Percentiles rank a stretch among this genome's conserved stretches.
Conservation (phyloP, 1,284 basidiomycete genomes). For the Boletellus sp. region DNA sequence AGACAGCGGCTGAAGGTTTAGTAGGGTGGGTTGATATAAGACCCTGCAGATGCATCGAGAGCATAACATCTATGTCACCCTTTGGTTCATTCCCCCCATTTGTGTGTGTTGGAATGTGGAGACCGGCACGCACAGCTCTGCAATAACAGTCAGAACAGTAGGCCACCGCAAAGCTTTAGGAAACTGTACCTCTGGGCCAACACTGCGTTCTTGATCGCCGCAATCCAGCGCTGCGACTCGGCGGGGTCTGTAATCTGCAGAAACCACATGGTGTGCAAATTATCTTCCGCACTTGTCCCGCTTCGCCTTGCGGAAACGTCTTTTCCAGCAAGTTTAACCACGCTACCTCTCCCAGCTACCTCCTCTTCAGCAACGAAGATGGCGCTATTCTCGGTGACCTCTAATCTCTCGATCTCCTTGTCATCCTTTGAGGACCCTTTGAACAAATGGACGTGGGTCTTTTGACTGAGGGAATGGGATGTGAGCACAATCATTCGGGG, state of each 20-base stretch:
- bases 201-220: constrained; percentile 65
- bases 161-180: neutral
- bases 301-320: constrained; percentile 51
- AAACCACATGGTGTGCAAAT: constrained; percentile 47
- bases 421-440: constrained; percentile 56
- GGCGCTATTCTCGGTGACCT: constrained; percentile 70
- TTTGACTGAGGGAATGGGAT: constrained; percentile 36
- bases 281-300: constrained; percentile 13
- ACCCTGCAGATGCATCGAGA: constrained; percentile 70
- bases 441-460: constrained; percentile 70
- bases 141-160: constrained; percentile 3
- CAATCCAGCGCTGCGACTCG: constrained; percentile 72
- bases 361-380: constrained; percentile 71
- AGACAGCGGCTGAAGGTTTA: constrained; percentile 13
- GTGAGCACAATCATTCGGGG: constrained; percentile 61
- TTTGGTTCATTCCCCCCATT: constrained; percentile 54
- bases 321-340: constrained; percentile 64
- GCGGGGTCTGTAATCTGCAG: constrained; percentile 57
- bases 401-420: constrained; percentile 65
- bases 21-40: constrained; percentile 37
- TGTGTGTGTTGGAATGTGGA: constrained; percentile 47
- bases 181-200: constrained; percentile 58
- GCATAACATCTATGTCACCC: constrained; percentile 76
- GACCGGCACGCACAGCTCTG: constrained; percentile 64
- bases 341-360: constrained; percentile 56